phyloP scores from a whole-genome alignment of 306 rosid species.

The Prunus mongolica region DNA sequence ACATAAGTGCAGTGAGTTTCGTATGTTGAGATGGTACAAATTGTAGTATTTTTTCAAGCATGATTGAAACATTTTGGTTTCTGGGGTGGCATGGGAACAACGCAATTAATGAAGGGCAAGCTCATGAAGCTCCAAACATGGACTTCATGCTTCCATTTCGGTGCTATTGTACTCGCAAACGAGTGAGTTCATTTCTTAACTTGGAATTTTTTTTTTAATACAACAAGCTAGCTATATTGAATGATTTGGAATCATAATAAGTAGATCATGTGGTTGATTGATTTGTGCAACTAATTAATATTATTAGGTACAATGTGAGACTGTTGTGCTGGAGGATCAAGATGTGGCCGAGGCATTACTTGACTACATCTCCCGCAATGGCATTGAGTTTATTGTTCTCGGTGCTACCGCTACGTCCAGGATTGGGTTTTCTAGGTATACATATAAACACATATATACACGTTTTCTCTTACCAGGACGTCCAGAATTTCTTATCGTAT shows the following conservation, averaged over 20 bases:
- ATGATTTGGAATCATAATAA: neutral
- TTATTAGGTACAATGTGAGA: conserved; percentile 35
- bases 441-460: neutral
- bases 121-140: neutral
- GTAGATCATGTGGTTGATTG: neutral
- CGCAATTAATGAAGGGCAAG: conserved; percentile 2
- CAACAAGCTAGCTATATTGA: neutral
- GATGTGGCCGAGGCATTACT: conserved; percentile 33
- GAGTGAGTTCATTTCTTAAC: conserved; percentile 11
- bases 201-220: too few species aligned
- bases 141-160: conserved; percentile 29
- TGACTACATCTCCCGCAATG: conserved; percentile 19
- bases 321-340: conserved; percentile 23
- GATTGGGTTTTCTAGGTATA: conserved; percentile 27
- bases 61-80: neutral
- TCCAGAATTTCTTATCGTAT: too few species aligned
- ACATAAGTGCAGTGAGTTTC: neutral
- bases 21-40: neutral
- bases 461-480: too few species aligned
- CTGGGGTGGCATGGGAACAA: neutral
- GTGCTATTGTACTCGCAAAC: conserved; percentile 28
- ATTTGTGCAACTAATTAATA: neutral
- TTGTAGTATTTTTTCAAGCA: neutral
- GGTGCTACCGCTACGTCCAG: conserved; percentile 36
- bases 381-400: conserved; percentile 23